Evolutionary conservation across 2,329 filamentous ascomycete species (phyloP).

Genomic region (Aspergillus floridensis): DNA sequence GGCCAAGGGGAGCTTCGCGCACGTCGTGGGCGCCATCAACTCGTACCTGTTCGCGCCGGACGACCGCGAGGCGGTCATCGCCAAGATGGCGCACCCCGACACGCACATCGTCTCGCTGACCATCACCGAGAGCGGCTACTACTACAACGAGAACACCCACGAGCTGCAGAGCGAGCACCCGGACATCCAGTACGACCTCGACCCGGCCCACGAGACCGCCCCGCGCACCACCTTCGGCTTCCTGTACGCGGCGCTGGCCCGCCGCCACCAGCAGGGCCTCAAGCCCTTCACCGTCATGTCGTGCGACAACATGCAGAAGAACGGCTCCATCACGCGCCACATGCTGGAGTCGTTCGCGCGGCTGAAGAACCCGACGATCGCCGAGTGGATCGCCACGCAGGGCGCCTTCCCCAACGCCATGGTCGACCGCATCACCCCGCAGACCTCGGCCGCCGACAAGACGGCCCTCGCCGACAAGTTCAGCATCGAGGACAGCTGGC

Average conservation of each 20-base stretch:
- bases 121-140: conserved; percentile 58
- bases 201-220: conserved; percentile 40
- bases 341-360: conserved; percentile 54
- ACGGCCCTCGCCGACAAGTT: conserved; percentile 45
- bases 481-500: conserved; percentile 52
- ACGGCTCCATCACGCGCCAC: conserved; percentile 52
- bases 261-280: conserved; percentile 47
- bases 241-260: conserved; percentile 51
- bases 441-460: conserved; percentile 49
- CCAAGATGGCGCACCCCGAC: conserved; percentile 56
- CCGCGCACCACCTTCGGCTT: conserved; percentile 54
- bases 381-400: conserved; percentile 50
- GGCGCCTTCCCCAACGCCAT: conserved; percentile 56
- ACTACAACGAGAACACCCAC: conserved; percentile 59
- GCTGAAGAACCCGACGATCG: conserved; percentile 48
- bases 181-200: conserved; percentile 51
- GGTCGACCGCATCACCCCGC: conserved; percentile 57
- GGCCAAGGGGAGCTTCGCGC: conserved; percentile 49
- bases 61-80: conserved; percentile 51
- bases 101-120: conserved; percentile 56
- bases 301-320: conserved; percentile 59
- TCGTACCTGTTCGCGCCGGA: conserved; percentile 54
- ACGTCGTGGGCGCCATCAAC: conserved; percentile 54
- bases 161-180: conserved; percentile 49
- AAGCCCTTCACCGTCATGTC: conserved; percentile 56